Conservation (phyloP, 345 rosid species). For the Syzygium jambos region DNA sequence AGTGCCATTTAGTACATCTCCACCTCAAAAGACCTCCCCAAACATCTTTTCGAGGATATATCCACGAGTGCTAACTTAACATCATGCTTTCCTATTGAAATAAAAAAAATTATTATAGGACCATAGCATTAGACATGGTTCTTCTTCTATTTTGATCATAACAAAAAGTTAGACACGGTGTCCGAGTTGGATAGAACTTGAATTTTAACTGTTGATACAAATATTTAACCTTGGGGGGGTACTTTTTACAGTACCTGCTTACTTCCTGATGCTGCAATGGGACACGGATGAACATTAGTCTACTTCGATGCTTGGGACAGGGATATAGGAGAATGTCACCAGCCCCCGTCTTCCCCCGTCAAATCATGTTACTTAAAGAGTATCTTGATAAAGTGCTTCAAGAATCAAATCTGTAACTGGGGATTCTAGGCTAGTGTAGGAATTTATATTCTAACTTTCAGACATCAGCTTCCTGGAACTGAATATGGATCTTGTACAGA, state of each 20-base stretch:
- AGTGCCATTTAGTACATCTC: not conserved
- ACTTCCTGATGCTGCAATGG: not conserved
- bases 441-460: not conserved
- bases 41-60: not conserved
- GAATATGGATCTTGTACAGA: not conserved
- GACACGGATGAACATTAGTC: not conserved
- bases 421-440: not conserved
- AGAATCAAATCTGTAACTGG: not conserved
- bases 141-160: not conserved
- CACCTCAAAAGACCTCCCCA: not conserved
- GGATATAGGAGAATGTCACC: not conserved
- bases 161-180: not conserved
- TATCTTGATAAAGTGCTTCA: not conserved
- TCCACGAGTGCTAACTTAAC: not conserved
- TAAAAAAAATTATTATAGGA: no score
- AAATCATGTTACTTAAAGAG: not conserved
- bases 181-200: not conserved
- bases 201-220: not conserved
- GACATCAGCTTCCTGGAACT: not conserved
- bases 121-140: not conserved
- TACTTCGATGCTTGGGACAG: not conserved
- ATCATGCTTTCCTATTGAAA: not conserved
- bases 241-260: not conserved
- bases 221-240: not conserved
- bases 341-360: not conserved